These are phyloP conservation scores for Leishmania major DNA, from an alignment of 208 protist species.

Conservation along the genomic window DNA sequence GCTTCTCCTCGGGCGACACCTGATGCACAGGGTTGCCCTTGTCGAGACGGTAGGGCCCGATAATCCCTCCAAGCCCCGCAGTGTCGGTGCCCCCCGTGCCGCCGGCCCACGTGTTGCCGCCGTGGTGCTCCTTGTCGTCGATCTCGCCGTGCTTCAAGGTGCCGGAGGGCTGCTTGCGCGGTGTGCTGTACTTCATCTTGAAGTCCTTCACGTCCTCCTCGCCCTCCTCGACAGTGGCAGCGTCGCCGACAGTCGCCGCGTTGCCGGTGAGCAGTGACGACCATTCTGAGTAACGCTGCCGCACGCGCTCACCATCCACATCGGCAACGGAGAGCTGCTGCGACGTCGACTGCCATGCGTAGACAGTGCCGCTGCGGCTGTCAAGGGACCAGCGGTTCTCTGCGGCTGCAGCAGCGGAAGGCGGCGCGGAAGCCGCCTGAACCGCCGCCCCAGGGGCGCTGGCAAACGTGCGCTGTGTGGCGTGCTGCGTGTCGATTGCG, in stretches of 20 bases:
- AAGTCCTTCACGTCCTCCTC: conserved; percentile 37
- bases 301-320: conserved; percentile 54
- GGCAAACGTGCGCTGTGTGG: conserved; percentile 22
- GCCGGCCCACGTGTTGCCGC: conserved; percentile 93
- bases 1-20: conserved; percentile 88
- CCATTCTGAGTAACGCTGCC: conserved; percentile 66
- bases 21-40: conserved; percentile 88
- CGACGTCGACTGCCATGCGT: conserved; percentile 32
- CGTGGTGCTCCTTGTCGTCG: conserved; percentile 91
- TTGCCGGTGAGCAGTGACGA: conserved; percentile 53
- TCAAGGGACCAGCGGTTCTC: conserved; percentile 16
- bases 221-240: conserved; percentile 23
- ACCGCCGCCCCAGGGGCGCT: neutral
- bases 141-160: conserved; percentile 90
- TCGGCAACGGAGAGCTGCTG: conserved; percentile 53
- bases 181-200: conserved; percentile 76
- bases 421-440: neutral
- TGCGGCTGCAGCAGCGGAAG: neutral
- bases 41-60: conserved; percentile 91
- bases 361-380: conserved; percentile 24
- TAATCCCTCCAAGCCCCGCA: conserved; percentile 80
- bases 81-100: conserved; percentile 90
- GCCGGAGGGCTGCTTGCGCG: conserved; percentile 69
- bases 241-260: conserved; percentile 43
- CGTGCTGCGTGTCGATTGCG: conserved; percentile 24